A percentile compares a stretch with the other conserved stretches of the same genome.
Evolutionary conservation across 2,329 filamentous ascomycete species (phyloP).

Genomic region (Trichoderma guizhouense): DNA sequence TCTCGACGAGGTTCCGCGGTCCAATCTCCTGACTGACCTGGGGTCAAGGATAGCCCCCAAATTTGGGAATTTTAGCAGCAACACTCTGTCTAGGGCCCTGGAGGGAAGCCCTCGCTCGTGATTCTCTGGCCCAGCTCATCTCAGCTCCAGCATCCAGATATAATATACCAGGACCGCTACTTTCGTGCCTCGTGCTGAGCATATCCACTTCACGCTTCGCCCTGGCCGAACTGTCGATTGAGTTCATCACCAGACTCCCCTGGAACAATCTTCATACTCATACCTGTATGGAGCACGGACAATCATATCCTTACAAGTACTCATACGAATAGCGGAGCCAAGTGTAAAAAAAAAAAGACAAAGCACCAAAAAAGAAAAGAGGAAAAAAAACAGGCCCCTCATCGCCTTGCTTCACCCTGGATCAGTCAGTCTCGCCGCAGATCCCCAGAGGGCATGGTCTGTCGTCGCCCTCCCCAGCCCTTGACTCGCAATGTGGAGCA

Average conservation of each 20-base stretch:
- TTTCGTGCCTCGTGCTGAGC: slow-evolving; percentile 10
- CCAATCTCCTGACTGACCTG: slow-evolving; percentile 10
- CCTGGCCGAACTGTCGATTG: slow-evolving; percentile 10
- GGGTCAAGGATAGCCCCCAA: slow-evolving; percentile 16
- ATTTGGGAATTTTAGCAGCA: background rate
- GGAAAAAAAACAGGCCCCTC: background rate
- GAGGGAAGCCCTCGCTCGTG: background rate
- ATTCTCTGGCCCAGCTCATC: slow-evolving; percentile 6
- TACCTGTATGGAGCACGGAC: slow-evolving; percentile 9
- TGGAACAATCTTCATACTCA: background rate
- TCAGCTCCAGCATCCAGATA: slow-evolving; percentile 10
- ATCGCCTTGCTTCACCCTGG: slow-evolving; percentile 20
- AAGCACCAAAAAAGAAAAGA: background rate
- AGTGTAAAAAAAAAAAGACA: background rate
- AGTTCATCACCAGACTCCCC: slow-evolving; percentile 8
- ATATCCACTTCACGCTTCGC: slow-evolving; percentile 16
- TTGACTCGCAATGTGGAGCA: slow-evolving; percentile 27
- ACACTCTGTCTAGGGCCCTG: background rate
- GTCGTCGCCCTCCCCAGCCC: slow-evolving; percentile 28
- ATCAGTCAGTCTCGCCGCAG: slow-evolving; percentile 22
- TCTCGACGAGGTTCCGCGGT: slow-evolving; percentile 1
- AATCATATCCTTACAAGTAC: slow-evolving; percentile 10
- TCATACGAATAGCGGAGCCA: slow-evolving; percentile 17
- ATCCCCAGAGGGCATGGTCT: slow-evolving; percentile 30
- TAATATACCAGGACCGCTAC: slow-evolving; percentile 1